Conservation (phyloP, 305 asterid species). For the Fraxinus dipetala region DNA sequence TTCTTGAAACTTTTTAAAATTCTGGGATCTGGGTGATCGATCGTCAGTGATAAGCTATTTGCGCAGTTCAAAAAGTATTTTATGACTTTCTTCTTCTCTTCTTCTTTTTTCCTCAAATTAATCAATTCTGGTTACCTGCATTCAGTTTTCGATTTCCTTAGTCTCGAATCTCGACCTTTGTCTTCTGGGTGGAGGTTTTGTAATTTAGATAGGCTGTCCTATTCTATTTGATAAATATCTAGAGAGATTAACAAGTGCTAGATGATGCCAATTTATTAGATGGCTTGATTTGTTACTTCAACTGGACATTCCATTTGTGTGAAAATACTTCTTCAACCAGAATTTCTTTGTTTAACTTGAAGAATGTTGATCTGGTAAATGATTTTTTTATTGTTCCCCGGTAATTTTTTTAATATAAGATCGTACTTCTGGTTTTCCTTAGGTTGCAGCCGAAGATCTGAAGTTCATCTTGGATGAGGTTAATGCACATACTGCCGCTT, state of each 20-base stretch:
- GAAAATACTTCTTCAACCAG: not conserved
- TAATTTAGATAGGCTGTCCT: not conserved
- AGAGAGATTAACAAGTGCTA: not conserved
- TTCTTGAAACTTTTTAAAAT: not conserved
- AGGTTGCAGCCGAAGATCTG: conserved; percentile 82
- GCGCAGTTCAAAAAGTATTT: not conserved
- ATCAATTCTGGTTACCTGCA: not conserved
- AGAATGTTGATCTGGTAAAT: conserved; percentile 2
- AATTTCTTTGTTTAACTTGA: conserved; percentile 5
- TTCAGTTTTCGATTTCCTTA: conserved; percentile 1
- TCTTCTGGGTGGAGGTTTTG: not conserved
- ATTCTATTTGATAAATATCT: not conserved
- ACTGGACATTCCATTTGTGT: not conserved
- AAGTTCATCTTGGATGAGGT: conserved; percentile 64
- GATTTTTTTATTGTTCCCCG: not conserved
- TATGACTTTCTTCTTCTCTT: not conserved
- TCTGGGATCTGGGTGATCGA: not conserved
- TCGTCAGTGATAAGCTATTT: not conserved
- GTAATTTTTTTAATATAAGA: not conserved
- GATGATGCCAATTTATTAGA: not conserved
- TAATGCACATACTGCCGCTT: conserved; percentile 42
- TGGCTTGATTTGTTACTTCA: conserved; percentile 2
- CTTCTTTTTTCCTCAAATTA: not conserved
- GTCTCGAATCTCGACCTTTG: not conserved
- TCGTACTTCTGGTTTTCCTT: not conserved